Percentiles rank a stretch among this genome's conserved stretches.
These are phyloP conservation scores for Nothophoma quercina DNA, from an alignment of 2,329 filamentous ascomycete species.

Conservation along the genomic window DNA sequence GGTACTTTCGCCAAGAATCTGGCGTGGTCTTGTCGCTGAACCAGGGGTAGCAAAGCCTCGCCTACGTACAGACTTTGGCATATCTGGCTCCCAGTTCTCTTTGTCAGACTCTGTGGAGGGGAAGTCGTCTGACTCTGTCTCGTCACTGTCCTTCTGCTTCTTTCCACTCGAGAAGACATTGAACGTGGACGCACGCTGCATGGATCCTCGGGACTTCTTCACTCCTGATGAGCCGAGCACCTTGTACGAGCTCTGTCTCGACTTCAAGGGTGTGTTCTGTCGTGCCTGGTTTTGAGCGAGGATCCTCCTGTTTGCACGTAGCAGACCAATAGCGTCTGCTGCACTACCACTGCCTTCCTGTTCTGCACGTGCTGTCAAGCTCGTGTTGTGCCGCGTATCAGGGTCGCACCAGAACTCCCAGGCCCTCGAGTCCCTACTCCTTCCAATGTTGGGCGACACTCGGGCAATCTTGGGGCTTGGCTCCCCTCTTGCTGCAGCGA, in stretches of 20 bases:
- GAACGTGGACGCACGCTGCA: constrained; percentile 47
- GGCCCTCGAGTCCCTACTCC: constrained; percentile 84
- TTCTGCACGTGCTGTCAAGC: constrained; percentile 81
- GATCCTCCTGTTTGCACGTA: constrained; percentile 70
- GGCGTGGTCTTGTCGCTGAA: constrained; percentile 44
- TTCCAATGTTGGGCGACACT: constrained; percentile 66
- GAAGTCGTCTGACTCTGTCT: constrained; percentile 56
- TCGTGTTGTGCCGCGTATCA: constrained; percentile 71
- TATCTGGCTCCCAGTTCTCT: constrained; percentile 79
- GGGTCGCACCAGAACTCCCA: constrained; percentile 93
- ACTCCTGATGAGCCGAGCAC: constrained; percentile 42
- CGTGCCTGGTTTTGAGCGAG: constrained; percentile 66
- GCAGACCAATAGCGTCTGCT: constrained; percentile 79
- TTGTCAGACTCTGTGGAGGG: constrained; percentile 84
- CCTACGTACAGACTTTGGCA: constrained; percentile 41
- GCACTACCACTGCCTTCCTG: constrained; percentile 82
- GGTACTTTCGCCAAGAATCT: constrained; percentile 58
- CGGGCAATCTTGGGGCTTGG: constrained; percentile 50
- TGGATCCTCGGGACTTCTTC: constrained; percentile 45
- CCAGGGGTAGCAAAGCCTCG: constrained; percentile 38
- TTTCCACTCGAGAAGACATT: constrained; percentile 45
- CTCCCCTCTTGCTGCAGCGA: constrained; percentile 35
- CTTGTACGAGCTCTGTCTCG: constrained; percentile 38
- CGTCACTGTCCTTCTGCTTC: constrained; percentile 30
- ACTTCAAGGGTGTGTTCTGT: constrained; percentile 64